Evolutionary conservation across 495 filamentous ascomycete genomes (phyloP), one percentile per base, ranked within the genome.

Genomic region (Apodospora peruviana): DNA sequence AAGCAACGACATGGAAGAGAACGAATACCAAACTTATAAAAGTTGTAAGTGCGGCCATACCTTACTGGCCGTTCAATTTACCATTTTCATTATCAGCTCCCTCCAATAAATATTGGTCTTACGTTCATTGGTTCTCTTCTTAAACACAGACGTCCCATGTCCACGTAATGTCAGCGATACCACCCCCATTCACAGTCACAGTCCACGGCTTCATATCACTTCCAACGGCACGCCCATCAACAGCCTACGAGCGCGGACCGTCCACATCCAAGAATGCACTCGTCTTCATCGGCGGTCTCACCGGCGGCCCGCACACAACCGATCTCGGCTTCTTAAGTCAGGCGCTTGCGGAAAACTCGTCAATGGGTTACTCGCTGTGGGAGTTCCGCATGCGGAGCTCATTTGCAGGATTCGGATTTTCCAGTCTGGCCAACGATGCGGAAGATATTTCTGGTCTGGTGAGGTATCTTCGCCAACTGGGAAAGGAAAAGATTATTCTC

Each of bases 241-340:
- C 27, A 32, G 66, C 64, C 17, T 70, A 69, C 46, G 66, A 70
- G 46, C 35, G 52, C 18, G 62, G 60, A 32, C 40, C 40, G 38
- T 18, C 57, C 58, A 60, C 68, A 36, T 42, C 62, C 56, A 63
- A 62, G 45, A 80, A 91, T 69, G 81, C 80, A 20, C 68, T 95
- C n/a, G 70, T 96, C 52, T 91, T 89, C 65, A 74, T 94, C 42
- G 83, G 82, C 51, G 90, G 90, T 9, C 77, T 96, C 40, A 81
- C 77, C 32, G 86, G 87, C 64, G 87, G 86, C 4, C 74, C 89
- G 36, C 74, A 79, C 45, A 27, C 38, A 4, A 49, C 40, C 3
- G 29, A 43, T 5, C 18, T 44, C 19, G 12, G n/a, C 19, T 40
- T 47, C 40, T 27, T 49, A 0, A n/a, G n/a, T n/a, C 16, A 24